Base-by-base conservation (phyloP, 2,329 filamentous ascomycete genomes). In the Cytospora schulzeri region DNA sequence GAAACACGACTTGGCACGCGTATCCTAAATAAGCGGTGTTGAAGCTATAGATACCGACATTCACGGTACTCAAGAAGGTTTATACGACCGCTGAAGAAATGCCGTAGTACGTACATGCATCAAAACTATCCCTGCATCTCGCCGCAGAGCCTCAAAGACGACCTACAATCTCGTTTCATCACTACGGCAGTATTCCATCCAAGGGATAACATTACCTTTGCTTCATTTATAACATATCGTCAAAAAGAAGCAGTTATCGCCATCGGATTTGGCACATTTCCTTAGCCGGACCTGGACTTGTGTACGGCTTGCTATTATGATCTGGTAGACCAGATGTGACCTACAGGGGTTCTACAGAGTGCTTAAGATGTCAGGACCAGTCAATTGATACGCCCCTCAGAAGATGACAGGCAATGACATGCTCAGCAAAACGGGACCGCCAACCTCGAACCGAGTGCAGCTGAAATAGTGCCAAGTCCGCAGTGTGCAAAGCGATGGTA, bases 401-500 rank as follows among this genome's bases (percentile, higher is more conserved):
- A 83, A 79, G 71, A 71, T 75, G 66, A 83, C 77, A 1, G 79
- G 79, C 64, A 71, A 68, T 28, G 71, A 69, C 2, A 73, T 64
- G 63, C 62, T 69, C 15, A 74, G 75, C 19, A 73, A 69, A 51
- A 79, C 79, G 28, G 72, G 73, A 31, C 79, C 78, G 24, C 75
- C 73, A 33, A 79, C 71, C 57, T 73, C 75, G 67, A 79, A 71
- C 71, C 80, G 78, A n/a, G 76, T 76, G 67, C 78, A 80, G 53
- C 74, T 76, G 70, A 76, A 75, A 75, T 80, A 80, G 72, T n/a
- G n/a, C n/a, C 80, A 80, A 71, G 64, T 73, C 72, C 19, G 83
- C 83, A 22, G 79, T 79, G 73, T 86, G 83, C 53, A 85, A 76
- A 8, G 83, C 83, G 51, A 85, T 77, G 35, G 82, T 76, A 75